Conservation (phyloP, 2,329 filamentous ascomycete species). For the Byssothecium circinans region DNA sequence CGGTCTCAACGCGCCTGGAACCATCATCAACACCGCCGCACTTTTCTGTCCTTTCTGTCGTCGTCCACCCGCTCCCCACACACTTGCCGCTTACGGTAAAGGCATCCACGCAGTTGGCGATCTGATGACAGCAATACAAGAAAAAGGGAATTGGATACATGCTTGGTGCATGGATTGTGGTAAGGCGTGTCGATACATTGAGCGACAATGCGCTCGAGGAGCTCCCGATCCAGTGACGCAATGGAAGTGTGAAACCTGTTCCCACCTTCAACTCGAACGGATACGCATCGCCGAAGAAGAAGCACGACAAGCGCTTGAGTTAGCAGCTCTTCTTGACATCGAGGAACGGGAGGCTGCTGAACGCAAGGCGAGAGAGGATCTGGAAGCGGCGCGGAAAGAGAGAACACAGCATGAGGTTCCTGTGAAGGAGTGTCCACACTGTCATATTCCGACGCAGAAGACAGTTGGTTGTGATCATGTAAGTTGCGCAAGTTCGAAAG, state of each 20-base stretch:
- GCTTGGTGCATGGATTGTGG: conserved; percentile 53
- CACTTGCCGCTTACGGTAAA: conserved; percentile 41
- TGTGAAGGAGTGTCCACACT: conserved; percentile 42
- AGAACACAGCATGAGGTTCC: conserved; percentile 27
- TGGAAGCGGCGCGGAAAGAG: conserved; percentile 11
- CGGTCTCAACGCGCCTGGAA: conserved; percentile 48
- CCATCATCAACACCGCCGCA: conserved; percentile 52
- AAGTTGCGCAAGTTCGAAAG: conserved; percentile 15
- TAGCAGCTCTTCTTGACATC: not conserved
- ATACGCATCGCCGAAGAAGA: conserved; percentile 14
- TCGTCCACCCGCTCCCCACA: conserved; percentile 45
- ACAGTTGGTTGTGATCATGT: conserved; percentile 43
- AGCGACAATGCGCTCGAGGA: conserved; percentile 50
- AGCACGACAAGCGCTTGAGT: conserved; percentile 11
- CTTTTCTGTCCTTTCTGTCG: conserved; percentile 57
- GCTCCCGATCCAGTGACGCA: conserved; percentile 40
- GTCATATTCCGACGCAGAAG: conserved; percentile 43
- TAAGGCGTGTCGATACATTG: conserved; percentile 47
- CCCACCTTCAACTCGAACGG: conserved; percentile 15
- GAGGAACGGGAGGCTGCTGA: not conserved
- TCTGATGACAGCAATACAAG: conserved; percentile 44
- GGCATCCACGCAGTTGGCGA: conserved; percentile 44
- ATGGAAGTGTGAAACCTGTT: conserved; percentile 50
- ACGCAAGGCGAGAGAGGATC: not conserved
- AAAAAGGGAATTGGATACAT: conserved; percentile 51